These are phyloP conservation scores for Pichia inconspicua DNA, from an alignment of 1,139 yeast species.

Conservation along the genomic window DNA sequence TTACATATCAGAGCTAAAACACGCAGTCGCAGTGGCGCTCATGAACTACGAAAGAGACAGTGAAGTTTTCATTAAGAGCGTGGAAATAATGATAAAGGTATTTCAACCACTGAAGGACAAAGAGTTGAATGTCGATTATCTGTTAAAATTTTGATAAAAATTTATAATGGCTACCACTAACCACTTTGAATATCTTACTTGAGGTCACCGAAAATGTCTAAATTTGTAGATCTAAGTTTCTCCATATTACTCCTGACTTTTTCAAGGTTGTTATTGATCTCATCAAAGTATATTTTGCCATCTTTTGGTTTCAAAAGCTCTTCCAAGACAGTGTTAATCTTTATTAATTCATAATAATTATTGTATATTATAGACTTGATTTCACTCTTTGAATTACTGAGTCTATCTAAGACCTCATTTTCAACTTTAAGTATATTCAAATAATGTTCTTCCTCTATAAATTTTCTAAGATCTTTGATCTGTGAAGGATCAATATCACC, in stretches of 20 bases:
- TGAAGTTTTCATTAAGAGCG: constrained; percentile 5
- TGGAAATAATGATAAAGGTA: constrained; percentile 5
- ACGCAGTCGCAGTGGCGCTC: constrained; percentile 7
- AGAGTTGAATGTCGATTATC: constrained; percentile 12
- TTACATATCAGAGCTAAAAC: constrained; percentile 7
- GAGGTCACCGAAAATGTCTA: constrained; percentile 11
- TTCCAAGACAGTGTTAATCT: constrained; percentile 35
- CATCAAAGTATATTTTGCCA: constrained; percentile 2
- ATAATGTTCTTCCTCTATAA: constrained; percentile 32
- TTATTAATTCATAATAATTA: constrained; percentile 43
- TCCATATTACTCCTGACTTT: constrained; percentile 7
- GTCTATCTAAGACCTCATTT: constrained; percentile 33
- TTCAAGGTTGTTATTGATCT: constrained; percentile 6
- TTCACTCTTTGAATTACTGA: constrained; percentile 37
- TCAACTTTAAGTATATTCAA: constrained; percentile 32
- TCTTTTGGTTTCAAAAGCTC: constrained; percentile 8
- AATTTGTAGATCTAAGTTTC: constrained; percentile 4
- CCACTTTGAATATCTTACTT: background rate
- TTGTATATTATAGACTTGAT: constrained; percentile 45
- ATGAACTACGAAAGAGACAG: constrained; percentile 12
- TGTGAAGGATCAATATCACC: constrained; percentile 4
- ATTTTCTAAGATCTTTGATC: constrained; percentile 29
- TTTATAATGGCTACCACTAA: constrained; percentile 9
- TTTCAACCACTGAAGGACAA: constrained; percentile 7
- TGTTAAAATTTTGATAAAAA: constrained; percentile 6